These are phyloP conservation scores for Vigna unguiculata DNA, from an alignment of 306 rosid species.

Conservation along the genomic window DNA sequence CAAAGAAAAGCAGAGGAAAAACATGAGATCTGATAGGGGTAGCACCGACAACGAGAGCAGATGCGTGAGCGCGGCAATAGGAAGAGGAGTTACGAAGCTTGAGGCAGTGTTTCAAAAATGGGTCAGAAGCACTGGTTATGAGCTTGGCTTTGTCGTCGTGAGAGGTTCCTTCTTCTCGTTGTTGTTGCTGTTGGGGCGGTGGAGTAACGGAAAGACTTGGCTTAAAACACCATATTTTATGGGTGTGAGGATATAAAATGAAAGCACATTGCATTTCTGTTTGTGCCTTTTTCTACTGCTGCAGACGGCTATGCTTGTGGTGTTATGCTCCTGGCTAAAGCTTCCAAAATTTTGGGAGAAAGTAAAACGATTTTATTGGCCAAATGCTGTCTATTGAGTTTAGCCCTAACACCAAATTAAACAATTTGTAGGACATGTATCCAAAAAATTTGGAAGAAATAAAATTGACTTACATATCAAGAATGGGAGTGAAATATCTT, in stretches of 20 bases:
- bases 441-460: too few species aligned
- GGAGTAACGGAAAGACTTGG: slow-evolving; percentile 45
- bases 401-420: too few species aligned
- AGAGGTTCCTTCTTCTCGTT: slow-evolving; percentile 1
- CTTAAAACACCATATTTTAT: slow-evolving; percentile 35
- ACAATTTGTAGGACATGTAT: too few species aligned
- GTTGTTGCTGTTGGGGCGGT: slow-evolving; percentile 27
- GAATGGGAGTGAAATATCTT: too few species aligned
- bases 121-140: slow-evolving; percentile 80
- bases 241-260: slow-evolving; percentile 45
- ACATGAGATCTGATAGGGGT: slow-evolving; percentile 77
- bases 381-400: too few species aligned
- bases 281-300: background rate
- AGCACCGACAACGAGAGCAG: slow-evolving; percentile 78
- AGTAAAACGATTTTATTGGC: background rate
- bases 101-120: slow-evolving; percentile 88
- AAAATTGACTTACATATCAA: too few species aligned
- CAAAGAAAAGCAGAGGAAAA: slow-evolving; percentile 10
- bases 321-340: background rate
- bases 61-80: slow-evolving; percentile 77
- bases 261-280: slow-evolving; percentile 66
- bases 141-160: slow-evolving; percentile 53
- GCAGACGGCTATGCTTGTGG: background rate
- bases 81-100: slow-evolving; percentile 84
- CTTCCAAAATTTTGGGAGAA: background rate